A percentile compares a stretch with the other conserved stretches of the same genome.
Evolutionary conservation across 2,329 filamentous ascomycete genomes (phyloP).

Genomic region (Pseudocercospora eumusae): DNA sequence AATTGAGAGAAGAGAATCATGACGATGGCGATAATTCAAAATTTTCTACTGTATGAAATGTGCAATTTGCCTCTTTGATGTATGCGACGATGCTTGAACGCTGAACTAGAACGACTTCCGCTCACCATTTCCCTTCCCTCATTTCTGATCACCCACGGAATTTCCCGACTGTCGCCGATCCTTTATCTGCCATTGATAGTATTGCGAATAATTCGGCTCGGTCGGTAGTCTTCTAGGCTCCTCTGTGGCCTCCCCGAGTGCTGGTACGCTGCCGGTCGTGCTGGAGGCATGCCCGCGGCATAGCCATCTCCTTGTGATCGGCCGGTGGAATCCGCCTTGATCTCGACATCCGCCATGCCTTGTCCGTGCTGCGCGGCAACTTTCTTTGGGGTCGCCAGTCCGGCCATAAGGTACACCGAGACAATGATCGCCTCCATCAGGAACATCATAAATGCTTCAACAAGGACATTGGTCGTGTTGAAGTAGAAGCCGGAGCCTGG

Average conservation of each 20-base stretch:
- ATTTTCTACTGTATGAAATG: neutral
- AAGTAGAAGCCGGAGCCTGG: slow-evolving; percentile 28
- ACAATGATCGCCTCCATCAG: slow-evolving; percentile 34
- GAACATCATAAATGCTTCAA: slow-evolving; percentile 34
- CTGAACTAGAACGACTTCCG: neutral
- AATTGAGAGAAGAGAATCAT: neutral
- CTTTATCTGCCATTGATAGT: slow-evolving; percentile 12
- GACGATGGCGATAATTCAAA: neutral
- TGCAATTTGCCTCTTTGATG: neutral
- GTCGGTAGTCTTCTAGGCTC: slow-evolving; percentile 25
- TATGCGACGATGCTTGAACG: neutral
- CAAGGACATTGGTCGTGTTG: slow-evolving; percentile 24
- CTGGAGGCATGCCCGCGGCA: neutral
- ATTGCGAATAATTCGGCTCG: slow-evolving; percentile 23
- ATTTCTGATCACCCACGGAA: no score
- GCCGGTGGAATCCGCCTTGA: neutral
- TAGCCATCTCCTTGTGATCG: slow-evolving; percentile 3
- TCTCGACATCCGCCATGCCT: neutral
- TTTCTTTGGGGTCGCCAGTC: slow-evolving; percentile 28
- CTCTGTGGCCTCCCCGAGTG: slow-evolving; percentile 1
- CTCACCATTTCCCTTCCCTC: no score
- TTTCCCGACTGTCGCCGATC: neutral
- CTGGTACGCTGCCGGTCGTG: neutral
- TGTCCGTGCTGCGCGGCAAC: neutral
- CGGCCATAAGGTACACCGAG: slow-evolving; percentile 28